Evolutionary conservation across 805 yeast species (phyloP), one percentile per base, ranked within the genome.

Genomic region (Metschnikowia picachoensis): DNA sequence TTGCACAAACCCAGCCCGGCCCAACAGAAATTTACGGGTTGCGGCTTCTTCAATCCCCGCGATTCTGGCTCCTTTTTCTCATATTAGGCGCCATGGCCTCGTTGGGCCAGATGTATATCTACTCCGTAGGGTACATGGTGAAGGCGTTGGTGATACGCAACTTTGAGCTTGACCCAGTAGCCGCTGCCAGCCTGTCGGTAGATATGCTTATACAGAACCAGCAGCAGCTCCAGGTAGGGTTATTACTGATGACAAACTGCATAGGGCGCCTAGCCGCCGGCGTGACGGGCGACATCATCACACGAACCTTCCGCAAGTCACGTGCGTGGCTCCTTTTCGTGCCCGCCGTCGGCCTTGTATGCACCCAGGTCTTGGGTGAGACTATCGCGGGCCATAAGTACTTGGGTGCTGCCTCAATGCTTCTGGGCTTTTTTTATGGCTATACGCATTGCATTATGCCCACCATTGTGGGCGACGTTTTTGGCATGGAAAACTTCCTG

Each of bases 401-500:
- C 20, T 61, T 87, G 53, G 73, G 82, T 64, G 35, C 72, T 29
- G 67, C 76, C 20, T 81, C 91, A 1, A 60, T 76, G n/a, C 57
- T 78, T 15, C 74, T 79, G 29, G 95, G 95, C 0, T 67, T 82
- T 32, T 84, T 83, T 34, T 87, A 87, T 64, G 95, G 95, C 0
- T 76, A 80, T 51, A 73, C 82, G 17, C 84, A 84, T 65, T 85
- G 91, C 41, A 72, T 84, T 8, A 76, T 79, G 64, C 94, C 95
- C 5, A 80, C 86, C n/a, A 78, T 87, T 16, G 75, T 84, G n/a
- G 78, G 88, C 14, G 92, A 87, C 52, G 64, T 75, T 9, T 86
- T 85, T 65, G 94, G 94, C 2, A 77, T 87, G 68, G 69, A 69
- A 14, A 72, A 77, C 43, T 84, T 85, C 56, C 77, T 87, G 8